phyloP scores from a whole-genome alignment of 768 basidiomycete genomes.

The Xerocomellus chrysenteron region DNA sequence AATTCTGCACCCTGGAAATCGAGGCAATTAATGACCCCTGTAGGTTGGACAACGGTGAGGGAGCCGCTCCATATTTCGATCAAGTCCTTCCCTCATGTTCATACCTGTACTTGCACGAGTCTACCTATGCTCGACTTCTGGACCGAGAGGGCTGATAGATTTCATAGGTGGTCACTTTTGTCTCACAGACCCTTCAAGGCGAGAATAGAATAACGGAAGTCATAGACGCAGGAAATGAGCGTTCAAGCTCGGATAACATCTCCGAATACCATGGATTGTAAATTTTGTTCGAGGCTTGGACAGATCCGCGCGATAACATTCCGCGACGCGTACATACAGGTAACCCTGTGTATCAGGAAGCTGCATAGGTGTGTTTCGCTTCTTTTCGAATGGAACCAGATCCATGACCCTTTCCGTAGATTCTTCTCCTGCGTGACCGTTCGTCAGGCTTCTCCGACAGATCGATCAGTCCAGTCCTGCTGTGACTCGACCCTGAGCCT shows the following conservation, averaged over 20 bases:
- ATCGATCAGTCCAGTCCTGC: slow-evolving; percentile 30
- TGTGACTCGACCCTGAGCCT: slow-evolving; percentile 29
- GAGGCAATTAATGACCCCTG: slow-evolving; percentile 16
- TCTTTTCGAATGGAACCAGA: slow-evolving; percentile 18
- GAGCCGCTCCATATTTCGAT: slow-evolving; percentile 40
- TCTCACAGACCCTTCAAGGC: slow-evolving; percentile 35
- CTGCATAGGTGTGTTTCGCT: slow-evolving; percentile 33
- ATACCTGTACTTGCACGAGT: slow-evolving; percentile 31
- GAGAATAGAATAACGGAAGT: slow-evolving; percentile 19
- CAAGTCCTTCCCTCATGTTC: slow-evolving; percentile 38
- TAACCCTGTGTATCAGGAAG: slow-evolving; percentile 37
- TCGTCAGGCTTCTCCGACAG: slow-evolving; percentile 25
- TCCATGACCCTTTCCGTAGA: slow-evolving; percentile 25
- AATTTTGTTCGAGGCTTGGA: slow-evolving; percentile 27
- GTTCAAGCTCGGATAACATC: slow-evolving; percentile 16
- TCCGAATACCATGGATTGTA: slow-evolving; percentile 26
- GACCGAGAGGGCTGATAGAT: background rate
- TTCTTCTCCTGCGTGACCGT: slow-evolving; percentile 35
- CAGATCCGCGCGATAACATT: slow-evolving; percentile 22
- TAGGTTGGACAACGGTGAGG: slow-evolving; percentile 34
- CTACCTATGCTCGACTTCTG: slow-evolving; percentile 7
- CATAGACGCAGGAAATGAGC: slow-evolving; percentile 9
- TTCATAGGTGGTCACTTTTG: slow-evolving; percentile 20
- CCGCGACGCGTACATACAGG: slow-evolving; percentile 33
- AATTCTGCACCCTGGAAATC: slow-evolving; percentile 14